These are phyloP conservation scores for Cyberlindnera maritima DNA, from an alignment of 805 yeast genomes.

Conservation along the genomic window DNA sequence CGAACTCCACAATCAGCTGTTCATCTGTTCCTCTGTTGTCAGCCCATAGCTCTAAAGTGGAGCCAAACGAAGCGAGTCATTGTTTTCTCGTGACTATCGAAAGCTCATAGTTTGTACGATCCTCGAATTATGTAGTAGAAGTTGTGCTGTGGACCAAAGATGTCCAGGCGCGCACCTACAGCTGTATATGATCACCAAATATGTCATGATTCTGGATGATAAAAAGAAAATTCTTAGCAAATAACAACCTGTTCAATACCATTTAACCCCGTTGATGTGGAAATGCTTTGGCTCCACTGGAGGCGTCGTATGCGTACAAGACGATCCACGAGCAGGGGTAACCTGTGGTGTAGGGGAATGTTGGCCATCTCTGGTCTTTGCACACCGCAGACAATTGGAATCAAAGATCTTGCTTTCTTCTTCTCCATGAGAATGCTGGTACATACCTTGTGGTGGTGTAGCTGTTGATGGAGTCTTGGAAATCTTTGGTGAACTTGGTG, in stretches of 20 bases:
- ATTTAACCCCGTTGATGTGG: constrained; percentile 31
- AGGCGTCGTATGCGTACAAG: neutral
- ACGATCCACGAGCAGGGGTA: neutral
- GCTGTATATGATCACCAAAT: no score
- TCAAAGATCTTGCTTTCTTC: neutral
- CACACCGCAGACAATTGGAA: neutral
- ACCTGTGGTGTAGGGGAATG: neutral
- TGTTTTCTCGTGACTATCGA: no score
- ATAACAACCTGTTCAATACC: constrained; percentile 17
- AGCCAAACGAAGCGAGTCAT: no score
- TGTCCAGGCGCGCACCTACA: no score
- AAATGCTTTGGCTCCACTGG: constrained; percentile 10
- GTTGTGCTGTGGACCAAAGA: no score
- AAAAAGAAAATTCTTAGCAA: no score
- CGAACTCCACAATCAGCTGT: no score
- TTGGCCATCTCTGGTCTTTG: neutral
- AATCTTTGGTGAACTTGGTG: constrained; percentile 1
- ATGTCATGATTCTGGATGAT: no score
- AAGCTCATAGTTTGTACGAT: no score
- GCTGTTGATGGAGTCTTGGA: neutral
- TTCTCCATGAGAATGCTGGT: neutral
- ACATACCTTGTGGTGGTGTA: neutral
- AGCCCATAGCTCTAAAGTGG: no score
- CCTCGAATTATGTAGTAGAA: no score
- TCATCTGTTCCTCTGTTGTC: no score